Percentiles rank a stretch among this genome's conserved stretches.
Conservation (phyloP, 257 asterid species). For the Solanum sparsipilum region DNA sequence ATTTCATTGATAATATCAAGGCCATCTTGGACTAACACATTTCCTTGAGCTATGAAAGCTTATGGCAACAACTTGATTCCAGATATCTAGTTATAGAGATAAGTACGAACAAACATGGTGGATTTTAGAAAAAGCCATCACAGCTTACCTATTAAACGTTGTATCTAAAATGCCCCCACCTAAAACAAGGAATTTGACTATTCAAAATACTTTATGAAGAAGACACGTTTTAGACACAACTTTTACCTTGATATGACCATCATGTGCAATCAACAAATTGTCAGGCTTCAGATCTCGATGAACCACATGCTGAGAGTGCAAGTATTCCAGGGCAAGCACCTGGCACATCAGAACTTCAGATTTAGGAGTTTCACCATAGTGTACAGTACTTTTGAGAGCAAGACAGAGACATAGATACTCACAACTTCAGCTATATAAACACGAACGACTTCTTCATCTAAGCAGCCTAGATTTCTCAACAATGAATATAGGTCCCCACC, state of each 20-base stretch:
- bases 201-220: not conserved
- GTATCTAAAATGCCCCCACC: not conserved
- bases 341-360: constrained; percentile 18
- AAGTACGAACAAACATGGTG: not conserved
- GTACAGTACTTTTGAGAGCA: constrained; percentile 1
- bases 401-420: constrained; percentile 24
- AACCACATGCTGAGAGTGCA: constrained; percentile 88
- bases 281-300: constrained; percentile 99
- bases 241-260: constrained; percentile 94
- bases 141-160: not conserved
- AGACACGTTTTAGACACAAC: not conserved
- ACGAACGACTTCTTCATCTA: constrained; percentile 95
- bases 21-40: not conserved
- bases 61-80: not conserved
- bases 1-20: not conserved
- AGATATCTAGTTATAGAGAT: not conserved
- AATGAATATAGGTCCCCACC: constrained; percentile 99
- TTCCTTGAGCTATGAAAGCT: not conserved
- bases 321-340: constrained; percentile 99
- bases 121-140: not conserved
- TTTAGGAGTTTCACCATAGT: constrained; percentile 1
- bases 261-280: constrained; percentile 96
- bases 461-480: constrained; percentile 94
- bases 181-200: not conserved
- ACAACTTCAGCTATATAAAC: constrained; percentile 98